Evolutionary conservation across 345 rosid species (phyloP).

Genomic region (Brassica nigra): DNA sequence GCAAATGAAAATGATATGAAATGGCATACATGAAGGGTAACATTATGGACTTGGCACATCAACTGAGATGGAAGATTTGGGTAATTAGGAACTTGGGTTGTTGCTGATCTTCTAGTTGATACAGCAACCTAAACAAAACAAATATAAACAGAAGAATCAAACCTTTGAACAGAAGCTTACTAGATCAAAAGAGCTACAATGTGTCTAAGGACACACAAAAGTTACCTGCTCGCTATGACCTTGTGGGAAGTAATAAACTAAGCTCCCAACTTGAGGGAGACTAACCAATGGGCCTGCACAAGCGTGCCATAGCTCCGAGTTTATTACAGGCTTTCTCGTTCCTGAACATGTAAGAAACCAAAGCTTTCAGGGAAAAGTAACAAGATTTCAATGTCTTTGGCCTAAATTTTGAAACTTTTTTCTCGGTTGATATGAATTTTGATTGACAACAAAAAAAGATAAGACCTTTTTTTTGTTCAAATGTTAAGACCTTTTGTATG

Average conservation of each 20-base stretch:
- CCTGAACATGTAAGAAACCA: conserved; percentile 46
- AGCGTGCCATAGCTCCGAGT: conserved; percentile 96
- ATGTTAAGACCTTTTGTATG: too few species aligned
- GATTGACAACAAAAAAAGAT: not conserved
- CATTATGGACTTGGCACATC: conserved; percentile 97
- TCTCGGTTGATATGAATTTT: not conserved
- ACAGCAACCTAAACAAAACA: conserved; percentile 66
- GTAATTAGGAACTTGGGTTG: conserved; percentile 90
- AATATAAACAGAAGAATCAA: not conserved
- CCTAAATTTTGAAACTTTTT: not conserved
- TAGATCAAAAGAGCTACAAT: conserved; percentile 5
- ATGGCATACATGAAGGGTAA: conserved; percentile 71
- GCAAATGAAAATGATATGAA: not conserved
- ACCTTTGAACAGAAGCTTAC: not conserved
- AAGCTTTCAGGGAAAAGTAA: not conserved
- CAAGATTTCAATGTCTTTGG: not conserved
- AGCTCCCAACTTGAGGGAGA: conserved; percentile 93
- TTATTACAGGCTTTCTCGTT: conserved; percentile 59
- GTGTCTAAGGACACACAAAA: not conserved
- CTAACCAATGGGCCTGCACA: conserved; percentile 97
- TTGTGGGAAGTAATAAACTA: conserved; percentile 93
- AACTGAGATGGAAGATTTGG: conserved; percentile 95
- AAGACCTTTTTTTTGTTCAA: not conserved
- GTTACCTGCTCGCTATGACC: conserved; percentile 98
- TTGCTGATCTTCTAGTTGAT: conserved; percentile 85